Percentiles rank a stretch among this genome's conserved stretches.
Evolutionary conservation across 2,329 filamentous ascomycete species (phyloP).

Genomic region (Fusarium sp.): DNA sequence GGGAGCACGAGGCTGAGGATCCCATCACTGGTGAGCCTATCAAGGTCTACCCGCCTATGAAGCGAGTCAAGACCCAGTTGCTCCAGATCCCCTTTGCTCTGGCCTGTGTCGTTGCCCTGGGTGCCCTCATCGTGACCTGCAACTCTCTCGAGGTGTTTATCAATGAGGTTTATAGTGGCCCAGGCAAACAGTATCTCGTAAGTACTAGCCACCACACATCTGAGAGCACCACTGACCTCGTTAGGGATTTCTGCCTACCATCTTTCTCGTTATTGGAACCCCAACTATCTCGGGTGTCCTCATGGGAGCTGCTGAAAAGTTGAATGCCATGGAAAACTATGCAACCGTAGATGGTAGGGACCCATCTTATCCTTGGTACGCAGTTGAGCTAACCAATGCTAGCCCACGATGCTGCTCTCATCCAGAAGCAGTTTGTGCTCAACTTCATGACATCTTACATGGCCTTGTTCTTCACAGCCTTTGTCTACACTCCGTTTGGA

Average conservation of each 20-base stretch:
- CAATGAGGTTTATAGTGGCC: slow-evolving; percentile 90
- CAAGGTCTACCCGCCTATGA: slow-evolving; percentile 79
- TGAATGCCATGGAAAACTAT: slow-evolving; percentile 93
- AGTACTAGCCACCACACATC: slow-evolving; percentile 44
- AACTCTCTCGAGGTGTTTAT: slow-evolving; percentile 97
- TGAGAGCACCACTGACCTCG: slow-evolving; percentile 24
- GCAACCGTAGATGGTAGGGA: slow-evolving; percentile 77
- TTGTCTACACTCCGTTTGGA: slow-evolving; percentile 94
- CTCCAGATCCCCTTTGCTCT: slow-evolving; percentile 88
- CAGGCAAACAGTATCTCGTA: slow-evolving; percentile 86
- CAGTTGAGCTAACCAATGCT: slow-evolving; percentile 22
- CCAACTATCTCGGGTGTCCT: slow-evolving; percentile 83
- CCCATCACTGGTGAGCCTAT: slow-evolving; percentile 84
- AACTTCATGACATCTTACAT: slow-evolving; percentile 98
- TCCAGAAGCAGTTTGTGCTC: slow-evolving; percentile 93
- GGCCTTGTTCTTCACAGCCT: slow-evolving; percentile 90
- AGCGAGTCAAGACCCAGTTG: slow-evolving; percentile 81
- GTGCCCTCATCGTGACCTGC: slow-evolving; percentile 84
- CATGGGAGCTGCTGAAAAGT: slow-evolving; percentile 78
- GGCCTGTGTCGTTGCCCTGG: slow-evolving; percentile 77
- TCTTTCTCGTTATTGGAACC: slow-evolving; percentile 84
- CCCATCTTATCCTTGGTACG: slow-evolving; percentile 9
- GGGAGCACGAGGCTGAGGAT: slow-evolving; percentile 82
- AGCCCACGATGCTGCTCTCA: slow-evolving; percentile 85
- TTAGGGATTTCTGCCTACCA: slow-evolving; percentile 87